Conservation (phyloP, 2,329 filamentous ascomycete species). For the Pseudogymnoascus sp. region DNA sequence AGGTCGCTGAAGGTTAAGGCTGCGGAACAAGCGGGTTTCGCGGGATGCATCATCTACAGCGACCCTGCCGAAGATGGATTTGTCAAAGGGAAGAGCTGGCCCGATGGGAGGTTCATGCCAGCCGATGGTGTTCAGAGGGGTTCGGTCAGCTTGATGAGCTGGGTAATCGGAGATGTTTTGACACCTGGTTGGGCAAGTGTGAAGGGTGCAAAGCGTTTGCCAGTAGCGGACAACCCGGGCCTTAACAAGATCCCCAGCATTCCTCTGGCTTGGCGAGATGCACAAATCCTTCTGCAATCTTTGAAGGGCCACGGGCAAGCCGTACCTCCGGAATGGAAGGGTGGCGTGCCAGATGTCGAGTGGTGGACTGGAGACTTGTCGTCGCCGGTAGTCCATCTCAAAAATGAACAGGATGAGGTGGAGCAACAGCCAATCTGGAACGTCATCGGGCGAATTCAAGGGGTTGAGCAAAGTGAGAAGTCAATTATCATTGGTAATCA, state of each 20-base stretch:
- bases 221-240: slow-evolving; percentile 60
- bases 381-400: slow-evolving; percentile 70
- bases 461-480: slow-evolving; percentile 76
- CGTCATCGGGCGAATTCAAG: slow-evolving; percentile 72
- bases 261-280: slow-evolving; percentile 83
- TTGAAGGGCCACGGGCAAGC: slow-evolving; percentile 67
- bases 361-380: slow-evolving; percentile 78
- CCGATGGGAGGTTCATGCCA: slow-evolving; percentile 72
- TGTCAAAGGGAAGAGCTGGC: slow-evolving; percentile 61
- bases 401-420: slow-evolving; percentile 80
- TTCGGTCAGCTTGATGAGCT: slow-evolving; percentile 70
- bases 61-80: slow-evolving; percentile 84
- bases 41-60: slow-evolving; percentile 84
- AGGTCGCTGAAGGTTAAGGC: slow-evolving; percentile 78
- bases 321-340: slow-evolving; percentile 64
- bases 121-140: slow-evolving; percentile 76
- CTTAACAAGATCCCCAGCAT: slow-evolving; percentile 81
- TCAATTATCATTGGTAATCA: slow-evolving; percentile 88
- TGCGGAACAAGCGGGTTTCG: slow-evolving; percentile 77
- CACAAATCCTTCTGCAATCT: slow-evolving; percentile 66
- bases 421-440: slow-evolving; percentile 85
- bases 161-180: slow-evolving; percentile 83
- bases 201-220: slow-evolving; percentile 55
- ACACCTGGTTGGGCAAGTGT: slow-evolving; percentile 79
- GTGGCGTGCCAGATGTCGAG: slow-evolving; percentile 64